Conservation (phyloP, 2,329 filamentous ascomycete genomes). For the Aspergillus sp. region DNA sequence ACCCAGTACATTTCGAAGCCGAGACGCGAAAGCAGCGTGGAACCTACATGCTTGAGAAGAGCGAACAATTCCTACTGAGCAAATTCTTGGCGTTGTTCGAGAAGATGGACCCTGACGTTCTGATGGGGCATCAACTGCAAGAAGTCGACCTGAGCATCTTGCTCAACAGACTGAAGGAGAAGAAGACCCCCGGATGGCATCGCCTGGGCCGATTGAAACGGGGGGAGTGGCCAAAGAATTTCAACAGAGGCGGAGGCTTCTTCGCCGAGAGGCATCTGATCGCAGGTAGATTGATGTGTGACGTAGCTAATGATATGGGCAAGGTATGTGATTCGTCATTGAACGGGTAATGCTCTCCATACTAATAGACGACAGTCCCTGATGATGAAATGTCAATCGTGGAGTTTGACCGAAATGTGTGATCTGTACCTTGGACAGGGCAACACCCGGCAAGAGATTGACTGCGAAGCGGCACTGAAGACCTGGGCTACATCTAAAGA, state of each 20-base stretch:
- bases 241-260: constrained; percentile 82
- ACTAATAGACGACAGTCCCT: constrained; percentile 58
- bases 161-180: constrained; percentile 80
- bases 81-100: constrained; percentile 89
- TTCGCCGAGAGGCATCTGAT: constrained; percentile 91
- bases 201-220: constrained; percentile 84
- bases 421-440: constrained; percentile 77
- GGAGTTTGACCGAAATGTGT: constrained; percentile 98
- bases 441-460: constrained; percentile 75
- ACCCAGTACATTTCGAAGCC: constrained; percentile 83
- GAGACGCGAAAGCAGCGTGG: constrained; percentile 73
- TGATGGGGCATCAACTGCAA: constrained; percentile 93
- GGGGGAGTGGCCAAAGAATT: constrained; percentile 79
- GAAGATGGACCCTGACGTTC: constrained; percentile 84
- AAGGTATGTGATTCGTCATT: constrained; percentile 53
- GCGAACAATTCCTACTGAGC: constrained; percentile 78
- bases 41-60: constrained; percentile 75
- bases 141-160: constrained; percentile 94
- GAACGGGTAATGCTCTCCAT: neutral
- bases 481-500: constrained; percentile 81
- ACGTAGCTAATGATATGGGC: constrained; percentile 92
- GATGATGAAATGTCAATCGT: constrained; percentile 96
- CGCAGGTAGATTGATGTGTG: constrained; percentile 84
- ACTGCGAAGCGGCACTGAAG: constrained; percentile 82
- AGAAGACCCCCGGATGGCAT: constrained; percentile 92